phyloP scores from a whole-genome alignment of 2,329 filamentous ascomycete genomes.

The Fusarium tuaranense region DNA sequence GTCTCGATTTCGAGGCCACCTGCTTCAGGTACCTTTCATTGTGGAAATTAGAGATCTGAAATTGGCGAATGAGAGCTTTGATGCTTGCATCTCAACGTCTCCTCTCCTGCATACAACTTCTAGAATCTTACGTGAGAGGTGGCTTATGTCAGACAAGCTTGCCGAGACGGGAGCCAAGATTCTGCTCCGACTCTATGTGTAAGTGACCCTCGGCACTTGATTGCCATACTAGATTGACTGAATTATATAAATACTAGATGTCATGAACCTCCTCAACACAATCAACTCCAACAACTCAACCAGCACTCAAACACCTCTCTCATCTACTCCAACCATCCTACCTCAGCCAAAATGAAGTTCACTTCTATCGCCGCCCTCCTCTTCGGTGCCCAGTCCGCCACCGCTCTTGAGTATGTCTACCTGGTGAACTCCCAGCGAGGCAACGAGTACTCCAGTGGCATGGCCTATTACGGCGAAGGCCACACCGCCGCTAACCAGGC shows the following conservation, averaged over 20 bases:
- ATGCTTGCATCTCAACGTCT: neutral
- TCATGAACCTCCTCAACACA: neutral
- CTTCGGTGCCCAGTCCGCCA: neutral
- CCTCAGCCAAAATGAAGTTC: neutral
- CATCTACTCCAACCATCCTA: neutral
- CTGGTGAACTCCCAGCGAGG: neutral
- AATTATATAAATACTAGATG: neutral
- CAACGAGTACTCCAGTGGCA: constrained; percentile 2
- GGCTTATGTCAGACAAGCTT: neutral
- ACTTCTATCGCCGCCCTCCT: neutral
- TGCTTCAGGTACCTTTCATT: neutral
- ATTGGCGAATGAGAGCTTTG: neutral
- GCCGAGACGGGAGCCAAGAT: neutral
- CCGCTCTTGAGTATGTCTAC: neutral
- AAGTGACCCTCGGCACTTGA: neutral
- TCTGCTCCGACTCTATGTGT: neutral
- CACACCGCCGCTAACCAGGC: neutral
- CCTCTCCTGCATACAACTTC: neutral
- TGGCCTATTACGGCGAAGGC: constrained; percentile 5
- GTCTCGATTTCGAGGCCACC: neutral
- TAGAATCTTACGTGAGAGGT: constrained; percentile 1
- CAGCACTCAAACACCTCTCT: neutral
- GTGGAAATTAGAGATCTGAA: neutral
- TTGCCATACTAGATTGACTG: no score
- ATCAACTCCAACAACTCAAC: neutral